These are phyloP conservation scores for Mallotus nudiflorus DNA, from an alignment of 345 rosid genomes.

Conservation along the genomic window DNA sequence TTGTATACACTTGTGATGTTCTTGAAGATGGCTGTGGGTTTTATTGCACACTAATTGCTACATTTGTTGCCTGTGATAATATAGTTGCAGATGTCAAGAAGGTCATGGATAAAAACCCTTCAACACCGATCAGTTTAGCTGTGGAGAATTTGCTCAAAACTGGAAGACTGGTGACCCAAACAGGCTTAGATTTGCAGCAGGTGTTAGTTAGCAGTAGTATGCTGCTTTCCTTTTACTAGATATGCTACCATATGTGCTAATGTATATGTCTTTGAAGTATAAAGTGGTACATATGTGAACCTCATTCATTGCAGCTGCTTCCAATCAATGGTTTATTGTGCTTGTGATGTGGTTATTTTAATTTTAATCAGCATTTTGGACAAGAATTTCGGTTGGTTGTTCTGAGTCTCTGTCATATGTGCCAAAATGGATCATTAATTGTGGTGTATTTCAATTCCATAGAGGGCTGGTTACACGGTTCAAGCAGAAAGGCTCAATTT, in stretches of 20 bases:
- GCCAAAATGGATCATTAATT: slow-evolving; percentile 3
- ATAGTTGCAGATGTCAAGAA: slow-evolving; percentile 72
- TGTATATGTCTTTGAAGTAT: background rate
- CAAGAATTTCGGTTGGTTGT: background rate
- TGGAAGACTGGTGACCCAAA: slow-evolving; percentile 67
- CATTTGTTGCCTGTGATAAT: slow-evolving; percentile 23
- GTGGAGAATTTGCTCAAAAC: slow-evolving; percentile 75
- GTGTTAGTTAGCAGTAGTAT: slow-evolving; percentile 29
- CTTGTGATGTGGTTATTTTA: background rate
- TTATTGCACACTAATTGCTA: background rate
- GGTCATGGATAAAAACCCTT: slow-evolving; percentile 55
- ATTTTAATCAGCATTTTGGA: background rate
- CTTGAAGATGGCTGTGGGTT: background rate
- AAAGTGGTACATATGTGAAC: background rate
- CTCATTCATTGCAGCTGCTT: background rate
- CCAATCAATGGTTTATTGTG: background rate
- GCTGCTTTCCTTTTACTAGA: background rate
- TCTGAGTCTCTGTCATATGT: background rate
- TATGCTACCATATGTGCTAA: background rate
- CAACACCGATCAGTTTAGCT: slow-evolving; percentile 51
- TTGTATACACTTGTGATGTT: background rate
- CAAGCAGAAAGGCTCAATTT: slow-evolving; percentile 98
- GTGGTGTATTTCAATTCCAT: background rate
- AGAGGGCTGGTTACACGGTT: slow-evolving; percentile 96
- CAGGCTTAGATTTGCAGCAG: slow-evolving; percentile 93